Conservation (phyloP, 2,329 filamentous ascomycete species). For the Cadophora sp. region DNA sequence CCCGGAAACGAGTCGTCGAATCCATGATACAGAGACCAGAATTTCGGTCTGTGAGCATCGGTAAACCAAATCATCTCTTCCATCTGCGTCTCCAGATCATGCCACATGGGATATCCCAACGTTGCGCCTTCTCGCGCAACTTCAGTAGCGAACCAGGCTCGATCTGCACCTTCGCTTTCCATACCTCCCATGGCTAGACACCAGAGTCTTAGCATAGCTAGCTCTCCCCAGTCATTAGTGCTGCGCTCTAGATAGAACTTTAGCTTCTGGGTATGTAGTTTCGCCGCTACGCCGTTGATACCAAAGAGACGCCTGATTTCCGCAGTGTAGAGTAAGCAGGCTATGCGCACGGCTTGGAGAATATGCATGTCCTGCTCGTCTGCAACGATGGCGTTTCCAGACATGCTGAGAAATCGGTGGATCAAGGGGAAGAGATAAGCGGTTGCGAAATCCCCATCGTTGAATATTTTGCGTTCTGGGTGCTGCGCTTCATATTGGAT, state of each 20-base stretch:
- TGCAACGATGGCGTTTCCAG: background rate
- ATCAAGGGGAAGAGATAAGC: conserved; percentile 20
- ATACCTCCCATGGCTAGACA: conserved; percentile 31
- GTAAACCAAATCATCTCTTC: conserved; percentile 28
- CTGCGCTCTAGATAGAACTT: conserved; percentile 15
- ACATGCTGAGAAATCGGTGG: conserved; percentile 15
- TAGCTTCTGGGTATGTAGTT: conserved; percentile 23
- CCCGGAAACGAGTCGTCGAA: background rate
- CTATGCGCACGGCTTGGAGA: conserved; percentile 22
- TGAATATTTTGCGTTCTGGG: conserved; percentile 19
- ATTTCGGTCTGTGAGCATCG: conserved; percentile 22
- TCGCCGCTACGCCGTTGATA: conserved; percentile 22
- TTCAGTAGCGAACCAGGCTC: conserved; percentile 27
- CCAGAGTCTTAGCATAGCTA: conserved; percentile 25
- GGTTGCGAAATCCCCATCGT: conserved; percentile 20
- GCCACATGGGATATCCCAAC: conserved; percentile 16
- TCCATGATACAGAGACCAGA: conserved; percentile 12
- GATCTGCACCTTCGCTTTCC: conserved; percentile 17
- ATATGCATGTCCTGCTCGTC: conserved; percentile 2
- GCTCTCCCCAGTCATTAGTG: conserved; percentile 19
- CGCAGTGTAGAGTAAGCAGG: conserved; percentile 24
- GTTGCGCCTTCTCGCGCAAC: background rate
- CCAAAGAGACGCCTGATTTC: conserved; percentile 29
- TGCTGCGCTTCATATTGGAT: conserved; percentile 12
- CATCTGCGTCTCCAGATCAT: conserved; percentile 16